Percentiles rank a stretch among this genome's conserved stretches.
Conservation (phyloP, 2,329 filamentous ascomycete genomes). For the Pseudocercospora crystallina region DNA sequence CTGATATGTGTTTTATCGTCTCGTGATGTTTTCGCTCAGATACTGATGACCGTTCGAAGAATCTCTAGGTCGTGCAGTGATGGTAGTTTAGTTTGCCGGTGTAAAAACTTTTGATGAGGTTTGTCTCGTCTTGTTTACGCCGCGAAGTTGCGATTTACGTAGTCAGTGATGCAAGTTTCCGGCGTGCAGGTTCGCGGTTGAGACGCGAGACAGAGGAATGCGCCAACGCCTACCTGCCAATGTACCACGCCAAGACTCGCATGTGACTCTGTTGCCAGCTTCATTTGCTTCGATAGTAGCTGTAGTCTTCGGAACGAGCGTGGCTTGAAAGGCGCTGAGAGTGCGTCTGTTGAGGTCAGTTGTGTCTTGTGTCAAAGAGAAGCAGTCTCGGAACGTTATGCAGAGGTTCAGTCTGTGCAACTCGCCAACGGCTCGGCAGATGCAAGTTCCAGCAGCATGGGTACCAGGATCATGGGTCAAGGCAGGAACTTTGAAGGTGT, state of each 20-base stretch:
- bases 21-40: neutral
- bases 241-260: too few species aligned
- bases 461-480: neutral
- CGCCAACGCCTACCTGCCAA: neutral
- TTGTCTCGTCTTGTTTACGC: neutral
- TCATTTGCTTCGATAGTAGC: neutral
- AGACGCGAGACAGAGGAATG: slow-evolving; percentile 6
- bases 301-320: neutral
- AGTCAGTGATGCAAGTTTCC: neutral
- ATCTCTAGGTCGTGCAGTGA: neutral
- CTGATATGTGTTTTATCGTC: neutral
- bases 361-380: too few species aligned
- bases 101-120: neutral
- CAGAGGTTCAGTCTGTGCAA: neutral
- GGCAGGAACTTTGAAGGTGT: neutral
- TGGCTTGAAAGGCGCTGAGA: neutral
- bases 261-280: neutral
- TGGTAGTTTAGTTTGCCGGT: neutral
- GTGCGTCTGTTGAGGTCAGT: neutral
- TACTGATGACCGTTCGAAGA: neutral
- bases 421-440: neutral
- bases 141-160: neutral
- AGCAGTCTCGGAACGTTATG: too few species aligned
- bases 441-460: neutral
- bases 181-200: slow-evolving; percentile 1